A percentile compares a stretch with the other conserved stretches of the same genome.
Conservation (phyloP, 768 basidiomycete genomes). For the Filobasidium wieringae region DNA sequence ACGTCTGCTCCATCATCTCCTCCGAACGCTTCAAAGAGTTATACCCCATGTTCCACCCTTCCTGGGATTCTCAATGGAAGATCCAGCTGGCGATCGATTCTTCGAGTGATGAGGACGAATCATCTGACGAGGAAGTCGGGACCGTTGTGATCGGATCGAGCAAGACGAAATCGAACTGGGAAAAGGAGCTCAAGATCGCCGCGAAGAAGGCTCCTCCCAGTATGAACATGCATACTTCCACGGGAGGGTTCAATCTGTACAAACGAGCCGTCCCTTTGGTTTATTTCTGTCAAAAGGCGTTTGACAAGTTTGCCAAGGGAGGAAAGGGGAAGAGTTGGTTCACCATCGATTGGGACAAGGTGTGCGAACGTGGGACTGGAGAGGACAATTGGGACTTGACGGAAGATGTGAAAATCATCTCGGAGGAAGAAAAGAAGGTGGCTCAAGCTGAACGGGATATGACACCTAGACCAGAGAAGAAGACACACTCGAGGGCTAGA, state of each 20-base stretch:
- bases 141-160: conserved; percentile 11
- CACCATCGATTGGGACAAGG: conserved; percentile 7
- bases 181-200: conserved; percentile 16
- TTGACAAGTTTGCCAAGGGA: conserved; percentile 17
- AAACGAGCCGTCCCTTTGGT: conserved; percentile 14
- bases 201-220: conserved; percentile 8
- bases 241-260: conserved; percentile 2
- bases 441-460: neutral
- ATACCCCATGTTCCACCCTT: conserved; percentile 24
- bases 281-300: conserved; percentile 13
- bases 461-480: neutral
- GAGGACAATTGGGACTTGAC: conserved; percentile 10
- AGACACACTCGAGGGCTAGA: neutral
- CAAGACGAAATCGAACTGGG: conserved; percentile 14
- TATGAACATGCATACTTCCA: conserved; percentile 1
- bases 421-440: neutral
- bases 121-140: conserved; percentile 15
- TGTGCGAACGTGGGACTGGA: neutral
- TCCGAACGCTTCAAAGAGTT: conserved; percentile 18
- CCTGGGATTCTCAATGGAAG: conserved; percentile 19
- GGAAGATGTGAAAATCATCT: neutral
- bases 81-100: conserved; percentile 1
- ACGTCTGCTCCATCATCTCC: conserved; percentile 18
- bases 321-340: conserved; percentile 15
- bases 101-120: conserved; percentile 16